Evolutionary conservation across 2,329 filamentous ascomycete species (phyloP).

Genomic region (Paramyrothecium roridum): DNA sequence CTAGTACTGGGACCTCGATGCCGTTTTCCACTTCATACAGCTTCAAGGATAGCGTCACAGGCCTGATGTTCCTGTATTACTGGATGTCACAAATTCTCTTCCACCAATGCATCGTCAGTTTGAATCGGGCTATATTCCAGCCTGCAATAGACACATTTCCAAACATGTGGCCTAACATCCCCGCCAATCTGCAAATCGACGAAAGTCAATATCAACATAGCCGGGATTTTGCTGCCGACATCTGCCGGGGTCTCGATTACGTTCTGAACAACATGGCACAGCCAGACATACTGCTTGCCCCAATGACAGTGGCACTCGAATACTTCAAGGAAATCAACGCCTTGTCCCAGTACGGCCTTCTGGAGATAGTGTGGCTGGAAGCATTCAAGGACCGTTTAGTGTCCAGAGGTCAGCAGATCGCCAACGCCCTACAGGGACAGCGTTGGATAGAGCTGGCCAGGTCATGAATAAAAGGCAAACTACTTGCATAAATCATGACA

Average conservation of each 20-base stretch:
- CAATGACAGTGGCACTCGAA: conserved; percentile 38
- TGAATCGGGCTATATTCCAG: conserved; percentile 42
- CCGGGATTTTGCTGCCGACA: conserved; percentile 41
- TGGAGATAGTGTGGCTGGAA: conserved; percentile 47
- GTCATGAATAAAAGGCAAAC: conserved; percentile 10
- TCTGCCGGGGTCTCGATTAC: conserved; percentile 50
- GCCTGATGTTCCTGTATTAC: conserved; percentile 49
- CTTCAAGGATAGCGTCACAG: conserved; percentile 41
- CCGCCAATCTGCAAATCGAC: conserved; percentile 36
- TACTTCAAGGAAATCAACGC: conserved; percentile 37
- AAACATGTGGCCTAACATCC: conserved; percentile 34
- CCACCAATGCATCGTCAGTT: conserved; percentile 41
- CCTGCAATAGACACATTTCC: conserved; percentile 38
- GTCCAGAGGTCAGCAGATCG: conserved; percentile 38
- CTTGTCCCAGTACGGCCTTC: conserved; percentile 34
- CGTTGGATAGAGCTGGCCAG: conserved; percentile 34
- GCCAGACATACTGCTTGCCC: conserved; percentile 42
- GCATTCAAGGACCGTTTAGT: conserved; percentile 35
- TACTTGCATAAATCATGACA: too few species aligned
- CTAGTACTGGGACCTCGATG: conserved; percentile 23
- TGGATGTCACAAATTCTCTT: conserved; percentile 50
- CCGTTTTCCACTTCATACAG: conserved; percentile 43
- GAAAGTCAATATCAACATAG: conserved; percentile 39
- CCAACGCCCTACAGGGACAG: conserved; percentile 32
- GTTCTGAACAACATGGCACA: conserved; percentile 39